These are phyloP conservation scores for Lasiodiplodia hormozganensis DNA, from an alignment of 2,329 filamentous ascomycete genomes.

Conservation along the genomic window DNA sequence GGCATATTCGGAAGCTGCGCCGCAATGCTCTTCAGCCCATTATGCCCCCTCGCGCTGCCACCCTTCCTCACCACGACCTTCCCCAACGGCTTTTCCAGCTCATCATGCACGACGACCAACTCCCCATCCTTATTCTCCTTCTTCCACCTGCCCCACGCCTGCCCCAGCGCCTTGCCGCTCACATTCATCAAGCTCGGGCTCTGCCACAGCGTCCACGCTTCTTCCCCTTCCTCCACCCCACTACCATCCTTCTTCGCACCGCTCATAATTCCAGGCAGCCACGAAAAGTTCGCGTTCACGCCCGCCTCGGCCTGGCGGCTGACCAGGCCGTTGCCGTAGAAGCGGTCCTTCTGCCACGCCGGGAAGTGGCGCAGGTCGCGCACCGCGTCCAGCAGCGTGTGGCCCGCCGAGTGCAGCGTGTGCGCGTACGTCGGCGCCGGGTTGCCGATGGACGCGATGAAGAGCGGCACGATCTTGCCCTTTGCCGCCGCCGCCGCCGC, in stretches of 20 bases:
- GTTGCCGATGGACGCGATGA: constrained; percentile 89
- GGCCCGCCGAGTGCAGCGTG: constrained; percentile 87
- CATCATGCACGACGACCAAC: constrained; percentile 86
- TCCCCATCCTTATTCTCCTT: constrained; percentile 44
- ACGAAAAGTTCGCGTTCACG: constrained; percentile 4
- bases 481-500: constrained; percentile 30
- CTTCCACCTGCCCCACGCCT: constrained; percentile 26
- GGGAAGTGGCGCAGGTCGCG: constrained; percentile 52
- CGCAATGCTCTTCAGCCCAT: constrained; percentile 53
- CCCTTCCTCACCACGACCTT: constrained; percentile 70
- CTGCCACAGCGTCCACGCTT: constrained; percentile 71
- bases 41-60: constrained; percentile 55
- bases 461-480: constrained; percentile 57
- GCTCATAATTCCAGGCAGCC: background rate
- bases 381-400: constrained; percentile 70
- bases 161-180: constrained; percentile 66
- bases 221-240: constrained; percentile 31
- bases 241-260: background rate
- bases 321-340: constrained; percentile 40
- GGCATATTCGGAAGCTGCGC: constrained; percentile 42
- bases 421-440: constrained; percentile 70
- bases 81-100: constrained; percentile 77
- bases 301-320: constrained; percentile 30
- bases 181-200: constrained; percentile 84
- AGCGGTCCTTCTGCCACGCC: constrained; percentile 31